A percentile compares a stretch with the other conserved stretches of the same genome.
These are phyloP conservation scores for Monosporozyma solicola DNA, from an alignment of 805 yeast genomes.

Conservation along the genomic window DNA sequence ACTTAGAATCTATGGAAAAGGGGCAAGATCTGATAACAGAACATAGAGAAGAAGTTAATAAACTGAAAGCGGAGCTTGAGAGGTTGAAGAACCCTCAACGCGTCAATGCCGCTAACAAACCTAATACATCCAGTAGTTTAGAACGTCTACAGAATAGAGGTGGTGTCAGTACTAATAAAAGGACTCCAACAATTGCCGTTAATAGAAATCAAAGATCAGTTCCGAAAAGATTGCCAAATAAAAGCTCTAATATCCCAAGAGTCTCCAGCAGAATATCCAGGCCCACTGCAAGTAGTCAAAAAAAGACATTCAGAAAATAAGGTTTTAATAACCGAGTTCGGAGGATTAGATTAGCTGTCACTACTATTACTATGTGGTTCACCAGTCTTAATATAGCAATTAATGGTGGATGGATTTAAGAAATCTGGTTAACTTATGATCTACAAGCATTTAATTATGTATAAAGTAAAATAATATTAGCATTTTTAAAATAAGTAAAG, in stretches of 20 bases:
- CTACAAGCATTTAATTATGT: background rate
- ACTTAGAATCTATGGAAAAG: constrained; percentile 22
- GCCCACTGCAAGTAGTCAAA: constrained; percentile 20
- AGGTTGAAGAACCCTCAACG: constrained; percentile 6
- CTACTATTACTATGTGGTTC: too few species aligned
- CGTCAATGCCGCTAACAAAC: constrained; percentile 2
- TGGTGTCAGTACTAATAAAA: background rate
- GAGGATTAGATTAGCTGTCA: background rate
- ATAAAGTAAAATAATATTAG: background rate
- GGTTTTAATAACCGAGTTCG: too few species aligned
- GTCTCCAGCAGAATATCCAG: constrained; percentile 15
- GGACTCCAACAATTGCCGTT: background rate
- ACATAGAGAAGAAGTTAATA: constrained; percentile 13
- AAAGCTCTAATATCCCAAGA: constrained; percentile 16
- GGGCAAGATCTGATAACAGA: constrained; percentile 16
- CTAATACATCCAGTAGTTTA: background rate
- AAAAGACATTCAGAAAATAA: constrained; percentile 18
- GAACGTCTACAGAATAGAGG: background rate
- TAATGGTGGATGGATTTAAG: too few species aligned
- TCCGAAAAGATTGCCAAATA: background rate
- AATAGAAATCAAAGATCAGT: background rate
- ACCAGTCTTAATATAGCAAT: too few species aligned
- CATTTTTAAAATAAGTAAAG: background rate
- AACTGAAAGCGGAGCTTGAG: constrained; percentile 11
- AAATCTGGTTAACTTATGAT: background rate